phyloP scores from a whole-genome alignment of 148 eudicot genomes.

The Euryodendron excelsum region DNA sequence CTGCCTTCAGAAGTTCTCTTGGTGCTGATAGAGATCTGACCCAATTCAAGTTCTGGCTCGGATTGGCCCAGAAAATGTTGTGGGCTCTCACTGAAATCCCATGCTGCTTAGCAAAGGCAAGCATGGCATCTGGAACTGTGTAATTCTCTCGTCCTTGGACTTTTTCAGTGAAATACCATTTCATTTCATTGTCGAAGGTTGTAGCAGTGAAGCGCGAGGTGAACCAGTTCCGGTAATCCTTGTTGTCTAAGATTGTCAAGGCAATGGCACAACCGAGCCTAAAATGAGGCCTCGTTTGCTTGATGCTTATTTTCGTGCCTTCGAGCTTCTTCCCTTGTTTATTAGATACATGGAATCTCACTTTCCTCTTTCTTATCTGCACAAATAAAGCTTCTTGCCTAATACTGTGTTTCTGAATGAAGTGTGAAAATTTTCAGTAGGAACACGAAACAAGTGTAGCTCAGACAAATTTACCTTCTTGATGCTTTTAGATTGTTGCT shows the following conservation, averaged over 20 bases:
- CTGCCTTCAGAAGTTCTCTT: conserved; percentile 6
- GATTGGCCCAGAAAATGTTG: conserved; percentile 23
- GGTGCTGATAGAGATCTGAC: conserved; percentile 10
- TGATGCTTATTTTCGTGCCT: conserved; percentile 20
- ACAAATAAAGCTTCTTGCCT: not conserved
- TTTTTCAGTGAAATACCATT: conserved; percentile 34
- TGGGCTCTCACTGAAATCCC: conserved; percentile 31
- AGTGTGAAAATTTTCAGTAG: not conserved
- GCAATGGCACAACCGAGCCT: conserved; percentile 21
- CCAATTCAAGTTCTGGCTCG: conserved; percentile 15
- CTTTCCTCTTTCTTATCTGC: conserved; percentile 23
- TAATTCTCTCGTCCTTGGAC: conserved; percentile 20
- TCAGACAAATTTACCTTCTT: not conserved
- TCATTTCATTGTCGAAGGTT: conserved; percentile 34
- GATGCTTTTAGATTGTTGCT: conserved; percentile 23
- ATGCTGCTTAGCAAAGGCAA: conserved; percentile 22
- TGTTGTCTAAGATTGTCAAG: conserved; percentile 12
- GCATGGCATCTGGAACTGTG: conserved; percentile 35
- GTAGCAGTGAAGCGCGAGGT: conserved; percentile 18
- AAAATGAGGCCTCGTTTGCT: conserved; percentile 22
- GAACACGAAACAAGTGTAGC: not conserved
- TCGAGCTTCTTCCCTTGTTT: conserved; percentile 9
- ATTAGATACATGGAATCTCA: conserved; percentile 16
- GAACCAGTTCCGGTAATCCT: conserved; percentile 30
- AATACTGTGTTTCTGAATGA: too few species aligned